These are phyloP conservation scores for Pythium rhizo-oryzae DNA, from an alignment of 352 stramenopile species.

Conservation along the genomic window DNA sequence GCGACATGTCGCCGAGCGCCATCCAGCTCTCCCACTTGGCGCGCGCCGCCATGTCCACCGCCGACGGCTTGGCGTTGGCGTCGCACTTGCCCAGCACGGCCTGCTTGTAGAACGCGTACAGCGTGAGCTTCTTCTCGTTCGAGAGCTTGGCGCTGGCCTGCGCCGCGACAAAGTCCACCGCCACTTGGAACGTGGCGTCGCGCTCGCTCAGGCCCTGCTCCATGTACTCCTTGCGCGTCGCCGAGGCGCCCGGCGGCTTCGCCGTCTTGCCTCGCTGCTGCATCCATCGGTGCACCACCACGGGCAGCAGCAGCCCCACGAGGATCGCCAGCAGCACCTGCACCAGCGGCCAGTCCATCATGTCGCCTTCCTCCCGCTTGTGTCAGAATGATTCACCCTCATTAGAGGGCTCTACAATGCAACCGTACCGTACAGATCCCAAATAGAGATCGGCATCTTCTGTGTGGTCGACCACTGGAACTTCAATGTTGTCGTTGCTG, in stretches of 20 bases:
- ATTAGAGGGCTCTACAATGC: neutral
- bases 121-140: conserved; percentile 71
- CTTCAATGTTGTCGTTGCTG: conserved; percentile 15
- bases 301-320: conserved; percentile 43
- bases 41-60: conserved; percentile 61
- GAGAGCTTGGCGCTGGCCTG: conserved; percentile 50
- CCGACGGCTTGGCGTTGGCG: conserved; percentile 53
- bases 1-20: conserved; percentile 56
- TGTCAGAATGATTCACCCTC: too few species aligned
- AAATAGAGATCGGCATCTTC: neutral
- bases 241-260: neutral
- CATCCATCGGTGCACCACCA: conserved; percentile 59
- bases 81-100: conserved; percentile 59
- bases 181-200: conserved; percentile 74
- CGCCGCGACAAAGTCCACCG: conserved; percentile 63
- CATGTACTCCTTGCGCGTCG: conserved; percentile 60
- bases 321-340: conserved; percentile 36
- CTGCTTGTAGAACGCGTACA: conserved; percentile 88
- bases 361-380: neutral
- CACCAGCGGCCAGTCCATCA: conserved; percentile 42
- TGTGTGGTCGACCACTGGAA: conserved; percentile 17
- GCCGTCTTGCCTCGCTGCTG: conserved; percentile 29
- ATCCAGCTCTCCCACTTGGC: conserved; percentile 84
- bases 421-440: neutral
- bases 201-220: conserved; percentile 62